Evolutionary conservation across 495 filamentous ascomycete genomes (phyloP).

Genomic region (Neurospora sp.): DNA sequence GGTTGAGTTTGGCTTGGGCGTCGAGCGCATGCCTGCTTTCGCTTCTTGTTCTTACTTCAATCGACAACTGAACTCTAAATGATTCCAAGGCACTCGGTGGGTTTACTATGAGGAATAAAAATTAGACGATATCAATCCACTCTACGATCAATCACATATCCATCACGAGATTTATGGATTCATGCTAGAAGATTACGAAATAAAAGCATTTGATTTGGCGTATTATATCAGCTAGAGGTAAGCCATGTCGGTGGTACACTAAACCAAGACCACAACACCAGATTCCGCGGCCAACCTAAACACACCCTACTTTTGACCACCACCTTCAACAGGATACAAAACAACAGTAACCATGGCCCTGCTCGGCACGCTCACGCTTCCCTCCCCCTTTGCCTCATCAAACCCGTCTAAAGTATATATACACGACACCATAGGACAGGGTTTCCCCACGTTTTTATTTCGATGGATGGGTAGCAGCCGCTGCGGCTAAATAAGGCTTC

Average conservation of each 20-base stretch:
- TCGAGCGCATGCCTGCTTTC: not conserved
- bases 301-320: not conserved
- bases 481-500: too few species aligned
- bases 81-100: not conserved
- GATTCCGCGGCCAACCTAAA: not conserved
- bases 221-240: not conserved
- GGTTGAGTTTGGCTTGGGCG: not conserved
- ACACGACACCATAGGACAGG: too few species aligned
- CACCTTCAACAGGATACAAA: constrained; percentile 1
- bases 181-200: not conserved
- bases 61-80: not conserved
- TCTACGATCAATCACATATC: not conserved
- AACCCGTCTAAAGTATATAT: too few species aligned
- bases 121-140: not conserved
- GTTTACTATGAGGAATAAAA: not conserved
- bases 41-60: not conserved
- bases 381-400: constrained; percentile 1
- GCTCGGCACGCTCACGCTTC: constrained; percentile 8
- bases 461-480: too few species aligned
- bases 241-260: not conserved
- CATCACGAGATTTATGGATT: not conserved
- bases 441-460: too few species aligned
- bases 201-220: not conserved
- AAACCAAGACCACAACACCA: not conserved
- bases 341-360: constrained; percentile 17